Evolutionary conservation across 73 alveolate genomes (phyloP), one percentile per base, ranked within the genome.

Genomic region (Paramecium biaurelia): DNA sequence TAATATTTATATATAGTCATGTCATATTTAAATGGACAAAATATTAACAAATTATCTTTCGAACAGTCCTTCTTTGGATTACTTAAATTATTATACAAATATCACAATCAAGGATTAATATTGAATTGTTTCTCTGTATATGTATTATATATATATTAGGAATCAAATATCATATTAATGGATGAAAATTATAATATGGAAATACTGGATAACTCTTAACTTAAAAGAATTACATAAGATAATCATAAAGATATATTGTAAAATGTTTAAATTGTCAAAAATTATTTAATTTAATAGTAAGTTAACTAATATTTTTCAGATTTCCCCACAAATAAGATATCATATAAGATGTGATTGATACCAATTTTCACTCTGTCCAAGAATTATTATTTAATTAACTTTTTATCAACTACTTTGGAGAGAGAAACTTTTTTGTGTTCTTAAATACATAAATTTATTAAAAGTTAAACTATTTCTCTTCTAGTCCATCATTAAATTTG

Each of bases 161-260:
- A 30, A 34, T 21, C 56, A 20, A 79, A 79, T 24, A 45, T 18
- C 21, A 18, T 79, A 4, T 32, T 79, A 9, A 43, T 79, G 34
- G 90, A 79, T 79, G 90, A 79, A 24, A 79, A 79, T 47, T 79
- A 79, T 34, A 79, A 79, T 79, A 43, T 79, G 74, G 90, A 79
- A 26, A 38, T 79, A 30, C 30, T 79, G 45, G 90, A 79, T 45
- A 79, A 23, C 12, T 23, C 43, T 41, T 24, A n/a, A 10, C 20
- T 79, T 10, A 32, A 79, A 42, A 45, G 26, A 41, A 45, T 41
- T 21, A 21, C 70, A 0, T 23, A 14, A 38, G 42, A 79, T 38
- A 43, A 30, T 47, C 41, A 79, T 8, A 47, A 79, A 4, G 90
- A 79, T 11, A 24, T 79, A 14, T 30, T 5, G 28, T 3, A 79